These are phyloP conservation scores for Coemansia sp. DNA, from an alignment of 192 early-diverging fungal genomes.

Conservation along the genomic window DNA sequence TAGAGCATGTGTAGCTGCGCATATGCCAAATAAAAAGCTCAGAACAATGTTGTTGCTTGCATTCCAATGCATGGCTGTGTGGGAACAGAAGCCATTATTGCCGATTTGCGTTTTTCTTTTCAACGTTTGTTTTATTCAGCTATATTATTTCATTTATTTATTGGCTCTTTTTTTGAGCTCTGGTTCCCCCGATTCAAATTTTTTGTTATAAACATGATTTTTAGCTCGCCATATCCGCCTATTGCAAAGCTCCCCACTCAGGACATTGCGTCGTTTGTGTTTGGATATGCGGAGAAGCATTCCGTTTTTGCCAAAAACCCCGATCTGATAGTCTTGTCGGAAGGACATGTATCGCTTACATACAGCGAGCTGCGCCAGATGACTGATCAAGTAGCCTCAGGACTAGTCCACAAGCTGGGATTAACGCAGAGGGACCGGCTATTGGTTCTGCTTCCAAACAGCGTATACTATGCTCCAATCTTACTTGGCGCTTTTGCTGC, in stretches of 20 bases:
- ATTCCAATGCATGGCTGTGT: no score
- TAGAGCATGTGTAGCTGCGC: no score
- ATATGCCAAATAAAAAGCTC: no score
- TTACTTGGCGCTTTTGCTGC: conserved; percentile 65
- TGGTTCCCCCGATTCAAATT: no score
- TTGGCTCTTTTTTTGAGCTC: not conserved
- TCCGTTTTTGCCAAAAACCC: conserved; percentile 44
- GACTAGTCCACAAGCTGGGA: conserved; percentile 51
- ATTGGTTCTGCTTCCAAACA: conserved; percentile 73
- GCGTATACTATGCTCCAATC: conserved; percentile 64
- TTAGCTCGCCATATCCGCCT: conserved; percentile 27
- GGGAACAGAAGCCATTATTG: no score
- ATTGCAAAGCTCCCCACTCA: conserved; percentile 24
- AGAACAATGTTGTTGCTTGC: no score
- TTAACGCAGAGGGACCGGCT: conserved; percentile 72
- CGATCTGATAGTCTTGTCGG: conserved; percentile 24
- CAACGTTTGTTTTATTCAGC: no score
- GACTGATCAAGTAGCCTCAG: conserved; percentile 40
- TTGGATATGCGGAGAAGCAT: conserved; percentile 22
- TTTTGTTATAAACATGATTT: conserved; percentile 33
- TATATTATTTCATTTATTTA: no score
- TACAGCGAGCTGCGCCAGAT: conserved; percentile 30
- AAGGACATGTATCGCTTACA: conserved; percentile 20
- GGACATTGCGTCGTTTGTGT: conserved; percentile 52
- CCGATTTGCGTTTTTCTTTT: not conserved